phyloP scores from a whole-genome alignment of 2,329 filamentous ascomycete genomes.

The Pseudogymnoascus pannorum region DNA sequence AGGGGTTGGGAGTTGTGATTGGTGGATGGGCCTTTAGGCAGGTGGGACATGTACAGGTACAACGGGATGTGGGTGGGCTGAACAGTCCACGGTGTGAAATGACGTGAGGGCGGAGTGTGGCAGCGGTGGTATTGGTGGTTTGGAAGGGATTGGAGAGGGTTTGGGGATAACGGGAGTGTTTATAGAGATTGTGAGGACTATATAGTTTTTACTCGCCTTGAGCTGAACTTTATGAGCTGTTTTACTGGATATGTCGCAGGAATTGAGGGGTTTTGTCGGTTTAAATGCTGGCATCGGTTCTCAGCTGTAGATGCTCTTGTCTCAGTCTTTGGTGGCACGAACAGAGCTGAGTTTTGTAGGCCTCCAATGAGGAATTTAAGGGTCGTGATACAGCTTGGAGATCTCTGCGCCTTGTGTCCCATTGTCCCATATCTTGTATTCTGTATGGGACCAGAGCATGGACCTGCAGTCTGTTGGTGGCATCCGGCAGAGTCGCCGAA shows the following conservation, averaged over 20 bases:
- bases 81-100: not conserved
- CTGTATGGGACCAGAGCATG: too few relatives aligned
- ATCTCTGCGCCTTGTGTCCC: too few relatives aligned
- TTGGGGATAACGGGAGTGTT: not conserved
- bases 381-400: too few relatives aligned
- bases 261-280: not conserved
- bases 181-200: not conserved
- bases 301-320: not conserved
- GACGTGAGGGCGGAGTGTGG: too few relatives aligned
- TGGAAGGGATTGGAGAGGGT: too few relatives aligned
- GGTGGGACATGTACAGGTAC: not conserved
- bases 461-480: too few relatives aligned
- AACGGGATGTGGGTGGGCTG: not conserved
- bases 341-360: too few relatives aligned
- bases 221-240: too few relatives aligned
- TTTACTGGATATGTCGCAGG: not conserved
- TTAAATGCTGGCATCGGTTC: not conserved
- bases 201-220: too few relatives aligned
- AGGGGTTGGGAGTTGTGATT: not conserved
- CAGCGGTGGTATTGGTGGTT: too few relatives aligned
- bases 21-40: not conserved
- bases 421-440: too few relatives aligned
- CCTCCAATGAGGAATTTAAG: not conserved
- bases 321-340: not conserved
- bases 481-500: too few relatives aligned